Evolutionary conservation across 495 filamentous ascomycete genomes (phyloP).

Genomic region (Lasiosphaeria hispida): DNA sequence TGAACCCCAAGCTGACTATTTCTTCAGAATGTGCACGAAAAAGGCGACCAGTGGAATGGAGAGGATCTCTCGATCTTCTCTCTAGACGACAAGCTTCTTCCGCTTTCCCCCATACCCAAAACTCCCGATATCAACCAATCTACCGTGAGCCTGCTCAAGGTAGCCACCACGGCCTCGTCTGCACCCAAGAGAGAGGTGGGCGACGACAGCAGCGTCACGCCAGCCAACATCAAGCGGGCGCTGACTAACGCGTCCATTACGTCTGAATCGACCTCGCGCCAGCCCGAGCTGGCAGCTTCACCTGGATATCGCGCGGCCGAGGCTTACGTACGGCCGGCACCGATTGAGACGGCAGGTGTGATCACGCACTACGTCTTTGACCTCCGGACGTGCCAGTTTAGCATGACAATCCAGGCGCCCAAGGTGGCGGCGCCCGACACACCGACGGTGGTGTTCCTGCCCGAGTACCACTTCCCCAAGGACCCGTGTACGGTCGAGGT

Average conservation of each 20-base stretch:
- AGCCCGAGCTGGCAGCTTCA: constrained; percentile 52
- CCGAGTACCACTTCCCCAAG: constrained; percentile 90
- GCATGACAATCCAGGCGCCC: constrained; percentile 58
- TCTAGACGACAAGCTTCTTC: constrained; percentile 71
- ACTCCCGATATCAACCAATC: constrained; percentile 38
- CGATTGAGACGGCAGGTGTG: constrained; percentile 69
- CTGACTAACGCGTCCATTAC: constrained; percentile 71
- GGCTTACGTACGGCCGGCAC: constrained; percentile 84
- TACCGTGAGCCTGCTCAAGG: constrained; percentile 31
- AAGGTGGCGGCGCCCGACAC: constrained; percentile 51
- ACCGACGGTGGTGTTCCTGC: constrained; percentile 84
- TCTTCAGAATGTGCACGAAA: constrained; percentile 74
- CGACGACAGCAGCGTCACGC: constrained; percentile 58
- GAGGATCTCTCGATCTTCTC: constrained; percentile 93
- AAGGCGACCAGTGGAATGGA: constrained; percentile 96
- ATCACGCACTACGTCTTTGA: constrained; percentile 74
- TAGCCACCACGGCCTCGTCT: constrained; percentile 17
- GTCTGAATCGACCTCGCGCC: constrained; percentile 49
- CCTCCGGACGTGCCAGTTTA: constrained; percentile 70
- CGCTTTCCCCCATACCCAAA: constrained; percentile 46
- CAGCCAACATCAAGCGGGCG: constrained; percentile 68
- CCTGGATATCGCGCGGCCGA: constrained; percentile 86
- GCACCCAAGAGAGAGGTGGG: constrained; percentile 43
- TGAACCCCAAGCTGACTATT: not conserved
- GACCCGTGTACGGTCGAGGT: constrained; percentile 65